Conservation (phyloP, 495 filamentous ascomycete species). For the Penicillium ochrochloron region DNA sequence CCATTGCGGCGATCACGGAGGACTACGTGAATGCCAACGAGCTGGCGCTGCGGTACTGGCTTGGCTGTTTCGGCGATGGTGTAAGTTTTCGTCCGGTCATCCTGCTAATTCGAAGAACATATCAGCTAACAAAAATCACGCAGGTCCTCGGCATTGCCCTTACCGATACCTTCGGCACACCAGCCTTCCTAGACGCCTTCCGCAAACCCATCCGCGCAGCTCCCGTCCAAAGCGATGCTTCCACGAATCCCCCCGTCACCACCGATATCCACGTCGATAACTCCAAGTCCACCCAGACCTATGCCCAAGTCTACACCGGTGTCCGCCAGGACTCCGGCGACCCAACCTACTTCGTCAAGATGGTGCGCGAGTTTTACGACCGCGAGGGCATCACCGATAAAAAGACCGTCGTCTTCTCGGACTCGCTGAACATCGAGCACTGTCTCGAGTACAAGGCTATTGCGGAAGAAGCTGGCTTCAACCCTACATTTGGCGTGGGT, state of each 20-base stretch:
- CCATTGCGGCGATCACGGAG: conserved; percentile 86
- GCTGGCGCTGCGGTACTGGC: conserved; percentile 81
- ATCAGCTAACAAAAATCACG: conserved; percentile 13
- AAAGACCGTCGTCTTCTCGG: conserved; percentile 97
- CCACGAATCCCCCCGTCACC: conserved; percentile 28
- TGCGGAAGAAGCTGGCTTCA: conserved; percentile 79
- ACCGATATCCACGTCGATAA: conserved; percentile 25
- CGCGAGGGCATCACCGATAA: conserved; percentile 71
- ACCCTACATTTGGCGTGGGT: conserved; percentile 86
- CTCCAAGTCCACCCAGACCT: conserved; percentile 52
- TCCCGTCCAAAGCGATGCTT: conserved; percentile 32
- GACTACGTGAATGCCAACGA: conserved; percentile 86
- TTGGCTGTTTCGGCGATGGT: conserved; percentile 88
- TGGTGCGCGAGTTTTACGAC: conserved; percentile 88
- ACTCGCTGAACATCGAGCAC: conserved; percentile 87
- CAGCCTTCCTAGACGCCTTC: conserved; percentile 85
- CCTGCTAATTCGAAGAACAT: too few species aligned
- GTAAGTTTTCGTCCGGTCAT: conserved; percentile 39
- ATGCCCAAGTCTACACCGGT: conserved; percentile 84
- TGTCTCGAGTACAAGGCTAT: conserved; percentile 87
- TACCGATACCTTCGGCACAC: conserved; percentile 98
- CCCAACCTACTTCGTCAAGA: conserved; percentile 77
- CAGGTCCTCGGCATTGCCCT: conserved; percentile 87
- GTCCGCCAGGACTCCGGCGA: conserved; percentile 96
- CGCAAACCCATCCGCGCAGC: conserved; percentile 55